These are phyloP conservation scores for Termitomyces sp. DNA, from an alignment of 768 basidiomycete species.

Conservation along the genomic window DNA sequence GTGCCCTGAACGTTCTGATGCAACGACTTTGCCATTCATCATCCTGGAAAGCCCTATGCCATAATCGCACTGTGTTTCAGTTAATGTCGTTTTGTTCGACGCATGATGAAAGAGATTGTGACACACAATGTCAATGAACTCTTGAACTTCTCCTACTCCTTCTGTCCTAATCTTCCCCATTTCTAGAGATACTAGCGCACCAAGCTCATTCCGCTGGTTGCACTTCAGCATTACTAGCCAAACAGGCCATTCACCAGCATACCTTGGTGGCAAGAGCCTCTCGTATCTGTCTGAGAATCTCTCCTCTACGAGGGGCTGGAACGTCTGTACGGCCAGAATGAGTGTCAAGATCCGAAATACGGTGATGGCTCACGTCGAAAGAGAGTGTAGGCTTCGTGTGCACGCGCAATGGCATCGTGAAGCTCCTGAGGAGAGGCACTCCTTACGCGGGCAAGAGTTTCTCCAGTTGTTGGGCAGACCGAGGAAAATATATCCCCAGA, in stretches of 20 bases:
- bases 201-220: conserved; percentile 67
- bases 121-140: conserved; percentile 91
- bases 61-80: conserved; percentile 74
- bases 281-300: conserved; percentile 84
- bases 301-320: conserved; percentile 86
- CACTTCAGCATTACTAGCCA: not conserved
- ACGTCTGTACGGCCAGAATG: conserved; percentile 35
- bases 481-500: conserved; percentile 68
- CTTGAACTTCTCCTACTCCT: conserved; percentile 91
- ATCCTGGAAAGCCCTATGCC: conserved; percentile 90
- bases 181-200: conserved; percentile 80
- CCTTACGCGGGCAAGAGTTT: conserved; percentile 71
- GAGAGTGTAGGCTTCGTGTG: conserved; percentile 66
- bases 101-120: conserved; percentile 3
- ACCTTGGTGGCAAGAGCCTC: conserved; percentile 80
- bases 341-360: not conserved
- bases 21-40: conserved; percentile 89
- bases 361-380: conserved; percentile 49
- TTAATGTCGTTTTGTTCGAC: not conserved
- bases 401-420: conserved; percentile 59
- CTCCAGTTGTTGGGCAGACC: conserved; percentile 84
- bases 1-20: conserved; percentile 88
- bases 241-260: conserved; percentile 3
- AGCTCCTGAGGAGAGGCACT: conserved; percentile 76
- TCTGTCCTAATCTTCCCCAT: conserved; percentile 93